Percentiles rank a stretch among this genome's conserved stretches.
phyloP scores from a whole-genome alignment of 2,329 filamentous ascomycete genomes.

The Monosporascus sp. region DNA sequence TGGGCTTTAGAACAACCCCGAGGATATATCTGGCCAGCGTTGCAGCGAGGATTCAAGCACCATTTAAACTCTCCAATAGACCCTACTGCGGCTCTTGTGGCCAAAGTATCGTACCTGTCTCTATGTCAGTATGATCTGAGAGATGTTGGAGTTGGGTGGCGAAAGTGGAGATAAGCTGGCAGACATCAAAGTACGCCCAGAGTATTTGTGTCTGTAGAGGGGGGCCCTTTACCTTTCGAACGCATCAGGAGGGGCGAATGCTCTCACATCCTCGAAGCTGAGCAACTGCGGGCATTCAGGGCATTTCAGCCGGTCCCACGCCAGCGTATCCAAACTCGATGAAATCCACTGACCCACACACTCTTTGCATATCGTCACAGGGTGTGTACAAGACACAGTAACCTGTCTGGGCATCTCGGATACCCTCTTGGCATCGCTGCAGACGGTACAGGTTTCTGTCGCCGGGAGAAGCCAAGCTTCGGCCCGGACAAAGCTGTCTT shows the following conservation, averaged over 20 bases:
- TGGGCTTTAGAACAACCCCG: constrained; percentile 25
- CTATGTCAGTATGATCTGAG: not conserved
- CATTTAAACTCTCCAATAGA: constrained; percentile 29
- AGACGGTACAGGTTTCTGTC: constrained; percentile 28
- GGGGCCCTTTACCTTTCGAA: constrained; percentile 19
- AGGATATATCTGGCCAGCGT: constrained; percentile 33
- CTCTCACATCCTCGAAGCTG: constrained; percentile 24
- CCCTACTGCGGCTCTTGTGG: constrained; percentile 25
- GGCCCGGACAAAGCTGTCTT: constrained; percentile 22
- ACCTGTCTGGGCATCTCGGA: constrained; percentile 29
- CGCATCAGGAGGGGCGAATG: constrained; percentile 18
- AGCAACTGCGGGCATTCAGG: constrained; percentile 30
- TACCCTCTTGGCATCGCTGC: constrained; percentile 29
- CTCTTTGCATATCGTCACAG: constrained; percentile 24
- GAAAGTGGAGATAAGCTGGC: no score
- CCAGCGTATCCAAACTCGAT: constrained; percentile 22
- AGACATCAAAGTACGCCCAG: no score
- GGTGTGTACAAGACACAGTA: constrained; percentile 24
- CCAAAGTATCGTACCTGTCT: constrained; percentile 28
- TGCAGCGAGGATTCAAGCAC: constrained; percentile 32
- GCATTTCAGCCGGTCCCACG: constrained; percentile 30
- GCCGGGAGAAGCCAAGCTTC: constrained; percentile 30
- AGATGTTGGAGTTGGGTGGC: no score
- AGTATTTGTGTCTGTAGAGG: no score
- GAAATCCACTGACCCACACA: constrained; percentile 31